A percentile compares a stretch with the other conserved stretches of the same genome.
Evolutionary conservation across 352 stramenopile species (phyloP).

Genomic region (Phytophthora brassicae): DNA sequence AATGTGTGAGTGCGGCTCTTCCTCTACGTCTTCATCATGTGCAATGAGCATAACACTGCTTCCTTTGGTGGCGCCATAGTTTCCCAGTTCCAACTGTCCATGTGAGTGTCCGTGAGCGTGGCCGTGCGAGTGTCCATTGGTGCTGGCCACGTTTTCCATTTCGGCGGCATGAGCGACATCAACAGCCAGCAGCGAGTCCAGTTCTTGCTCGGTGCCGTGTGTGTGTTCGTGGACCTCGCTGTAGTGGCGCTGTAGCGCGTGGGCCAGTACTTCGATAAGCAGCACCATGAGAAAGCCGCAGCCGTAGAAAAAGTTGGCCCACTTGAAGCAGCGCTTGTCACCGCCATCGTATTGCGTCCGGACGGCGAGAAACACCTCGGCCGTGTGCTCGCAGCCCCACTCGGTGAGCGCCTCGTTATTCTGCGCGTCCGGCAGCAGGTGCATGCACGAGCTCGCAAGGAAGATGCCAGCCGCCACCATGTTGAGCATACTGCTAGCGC

Average conservation of each 20-base stretch:
- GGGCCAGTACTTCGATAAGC: conserved; percentile 70
- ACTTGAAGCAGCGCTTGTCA: conserved; percentile 62
- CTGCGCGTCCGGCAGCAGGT: conserved; percentile 77
- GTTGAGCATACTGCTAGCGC: conserved; percentile 66
- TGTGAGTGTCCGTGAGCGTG: conserved; percentile 9
- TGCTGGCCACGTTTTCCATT: conserved; percentile 8
- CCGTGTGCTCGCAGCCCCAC: conserved; percentile 47
- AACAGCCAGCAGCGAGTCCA: conserved; percentile 26
- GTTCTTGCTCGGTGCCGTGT: conserved; percentile 24
- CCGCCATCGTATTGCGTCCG: conserved; percentile 28
- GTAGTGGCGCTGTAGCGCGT: conserved; percentile 56
- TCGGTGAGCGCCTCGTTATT: conserved; percentile 55
- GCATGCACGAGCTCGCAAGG: conserved; percentile 74
- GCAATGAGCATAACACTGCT: conserved; percentile 1
- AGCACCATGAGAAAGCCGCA: conserved; percentile 75
- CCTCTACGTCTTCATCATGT: conserved; percentile 5
- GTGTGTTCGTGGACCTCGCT: conserved; percentile 22
- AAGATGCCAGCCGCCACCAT: conserved; percentile 84
- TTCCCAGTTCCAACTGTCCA: conserved; percentile 19
- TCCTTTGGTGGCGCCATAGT: conserved; percentile 35
- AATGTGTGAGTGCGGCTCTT: conserved; percentile 55
- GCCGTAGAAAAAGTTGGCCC: conserved; percentile 82
- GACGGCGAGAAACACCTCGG: conserved; percentile 37
- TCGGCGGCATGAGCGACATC: conserved; percentile 18
- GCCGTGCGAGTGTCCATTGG: conserved; percentile 13